Evolutionary conservation across 2,329 filamentous ascomycete genomes (phyloP).

Genomic region (Ophiocordyceps polyrhachis-furcata): DNA sequence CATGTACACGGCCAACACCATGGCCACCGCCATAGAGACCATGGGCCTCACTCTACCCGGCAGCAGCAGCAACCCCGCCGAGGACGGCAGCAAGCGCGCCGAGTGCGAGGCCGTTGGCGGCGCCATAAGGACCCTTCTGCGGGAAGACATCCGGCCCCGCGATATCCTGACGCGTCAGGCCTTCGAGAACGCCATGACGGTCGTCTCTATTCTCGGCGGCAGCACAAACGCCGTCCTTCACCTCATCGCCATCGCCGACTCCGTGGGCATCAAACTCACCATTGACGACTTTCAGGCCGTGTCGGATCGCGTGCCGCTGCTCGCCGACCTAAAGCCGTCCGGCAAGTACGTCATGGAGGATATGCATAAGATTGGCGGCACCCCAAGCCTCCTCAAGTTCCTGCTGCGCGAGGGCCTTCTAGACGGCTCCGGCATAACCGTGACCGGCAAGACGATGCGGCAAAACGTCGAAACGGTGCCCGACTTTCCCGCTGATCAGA

Average conservation of each 20-base stretch:
- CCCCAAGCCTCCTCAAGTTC: constrained; percentile 73
- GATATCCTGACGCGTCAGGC: constrained; percentile 67
- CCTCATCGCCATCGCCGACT: constrained; percentile 66
- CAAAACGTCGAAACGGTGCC: constrained; percentile 66
- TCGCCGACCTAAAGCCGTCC: constrained; percentile 69
- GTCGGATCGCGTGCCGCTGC: constrained; percentile 59
- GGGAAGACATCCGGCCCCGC: constrained; percentile 56
- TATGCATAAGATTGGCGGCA: constrained; percentile 70
- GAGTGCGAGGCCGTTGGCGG: constrained; percentile 56
- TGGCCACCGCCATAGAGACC: constrained; percentile 79
- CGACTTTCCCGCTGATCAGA: constrained; percentile 56
- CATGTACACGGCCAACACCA: constrained; percentile 91
- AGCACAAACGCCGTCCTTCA: constrained; percentile 78
- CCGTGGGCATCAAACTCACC: constrained; percentile 62
- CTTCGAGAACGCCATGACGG: constrained; percentile 71
- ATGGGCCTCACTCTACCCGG: constrained; percentile 79
- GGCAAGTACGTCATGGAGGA: constrained; percentile 79
- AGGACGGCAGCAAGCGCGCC: constrained; percentile 48
- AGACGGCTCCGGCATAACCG: constrained; percentile 61
- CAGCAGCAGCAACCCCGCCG: constrained; percentile 62
- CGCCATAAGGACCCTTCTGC: constrained; percentile 56
- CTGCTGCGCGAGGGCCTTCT: constrained; percentile 69
- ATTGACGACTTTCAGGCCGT: constrained; percentile 77
- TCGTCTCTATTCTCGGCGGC: constrained; percentile 66
- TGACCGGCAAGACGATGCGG: constrained; percentile 77